Evolutionary conservation across 768 basidiomycete species (phyloP).

Genomic region (Macrolepiota fuliginosa): DNA sequence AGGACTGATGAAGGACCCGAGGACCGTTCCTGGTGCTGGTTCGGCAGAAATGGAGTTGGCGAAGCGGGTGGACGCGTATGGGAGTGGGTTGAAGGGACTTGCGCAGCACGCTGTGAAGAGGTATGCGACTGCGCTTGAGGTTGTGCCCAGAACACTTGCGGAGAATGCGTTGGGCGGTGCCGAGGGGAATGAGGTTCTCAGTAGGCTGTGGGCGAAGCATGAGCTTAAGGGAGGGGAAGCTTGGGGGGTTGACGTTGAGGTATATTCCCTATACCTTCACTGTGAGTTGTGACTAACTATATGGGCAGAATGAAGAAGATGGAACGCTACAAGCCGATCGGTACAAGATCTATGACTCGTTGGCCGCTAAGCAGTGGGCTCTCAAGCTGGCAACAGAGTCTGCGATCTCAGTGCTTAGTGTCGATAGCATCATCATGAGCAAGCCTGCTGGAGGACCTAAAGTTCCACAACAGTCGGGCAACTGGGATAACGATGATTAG

Average conservation of each 20-base stretch:
- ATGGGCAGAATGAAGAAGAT: conserved; percentile 64
- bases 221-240: conserved; percentile 68
- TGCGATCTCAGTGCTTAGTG: conserved; percentile 85
- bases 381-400: conserved; percentile 90
- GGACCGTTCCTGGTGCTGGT: conserved; percentile 92
- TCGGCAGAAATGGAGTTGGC: conserved; percentile 94
- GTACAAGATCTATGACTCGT: conserved; percentile 78
- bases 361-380: conserved; percentile 89
- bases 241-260: conserved; percentile 91
- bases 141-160: conserved; percentile 87
- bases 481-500: conserved; percentile 81
- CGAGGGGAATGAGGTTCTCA: conserved; percentile 91
- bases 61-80: conserved; percentile 79
- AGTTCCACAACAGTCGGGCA: conserved; percentile 81
- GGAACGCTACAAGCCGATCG: conserved; percentile 67
- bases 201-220: conserved; percentile 87
- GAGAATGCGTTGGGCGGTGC: conserved; percentile 94
- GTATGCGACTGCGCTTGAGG: conserved; percentile 87
- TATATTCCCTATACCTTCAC: conserved; percentile 26
- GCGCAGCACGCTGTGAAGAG: conserved; percentile 92
- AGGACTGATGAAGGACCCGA: conserved; percentile 82
- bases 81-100: conserved; percentile 84
- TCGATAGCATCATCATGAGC: conserved; percentile 98
- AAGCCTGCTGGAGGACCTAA: conserved; percentile 90
- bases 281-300: neutral